Evolutionary conservation across 2,329 filamentous ascomycete genomes (phyloP).

Genomic region (Leptosphaerulina australis): DNA sequence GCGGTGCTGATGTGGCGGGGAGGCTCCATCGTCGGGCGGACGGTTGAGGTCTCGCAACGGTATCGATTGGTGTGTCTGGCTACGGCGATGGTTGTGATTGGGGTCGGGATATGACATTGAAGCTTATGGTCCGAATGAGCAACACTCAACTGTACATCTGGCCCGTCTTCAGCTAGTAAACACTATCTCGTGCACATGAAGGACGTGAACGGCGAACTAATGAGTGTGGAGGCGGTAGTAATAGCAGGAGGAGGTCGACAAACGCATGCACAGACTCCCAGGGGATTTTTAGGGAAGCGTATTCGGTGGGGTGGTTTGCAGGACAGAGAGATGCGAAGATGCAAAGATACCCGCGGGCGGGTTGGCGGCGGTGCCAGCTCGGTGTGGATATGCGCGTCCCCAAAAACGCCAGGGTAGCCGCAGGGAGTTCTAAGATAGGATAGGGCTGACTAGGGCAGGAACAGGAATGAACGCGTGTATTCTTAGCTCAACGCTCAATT

Average conservation of each 20-base stretch:
- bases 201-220: slow-evolving; percentile 3
- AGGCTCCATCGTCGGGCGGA: slow-evolving; percentile 45
- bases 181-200: slow-evolving; percentile 31
- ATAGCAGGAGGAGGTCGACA: neutral
- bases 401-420: neutral
- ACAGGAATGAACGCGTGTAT: slow-evolving; percentile 2
- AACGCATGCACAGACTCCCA: neutral
- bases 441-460: slow-evolving; percentile 4
- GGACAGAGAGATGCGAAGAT: neutral
- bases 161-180: slow-evolving; percentile 35
- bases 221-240: slow-evolving; percentile 16
- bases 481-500: slow-evolving; percentile 8
- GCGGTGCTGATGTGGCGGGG: slow-evolving; percentile 44
- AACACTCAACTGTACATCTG: slow-evolving; percentile 39
- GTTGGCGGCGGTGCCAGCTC: slow-evolving; percentile 12
- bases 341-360: slow-evolving; percentile 6
- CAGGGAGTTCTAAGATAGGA: slow-evolving; percentile 3
- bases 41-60: slow-evolving; percentile 66
- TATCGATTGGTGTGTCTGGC: slow-evolving; percentile 66
- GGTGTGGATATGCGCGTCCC: slow-evolving; percentile 10
- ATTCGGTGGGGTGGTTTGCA: neutral
- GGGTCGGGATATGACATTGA: slow-evolving; percentile 59
- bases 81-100: slow-evolving; percentile 49
- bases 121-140: slow-evolving; percentile 36
- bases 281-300: neutral